Conservation (phyloP, 208 protist genomes). For the Acanthamoeba castellanii region DNA sequence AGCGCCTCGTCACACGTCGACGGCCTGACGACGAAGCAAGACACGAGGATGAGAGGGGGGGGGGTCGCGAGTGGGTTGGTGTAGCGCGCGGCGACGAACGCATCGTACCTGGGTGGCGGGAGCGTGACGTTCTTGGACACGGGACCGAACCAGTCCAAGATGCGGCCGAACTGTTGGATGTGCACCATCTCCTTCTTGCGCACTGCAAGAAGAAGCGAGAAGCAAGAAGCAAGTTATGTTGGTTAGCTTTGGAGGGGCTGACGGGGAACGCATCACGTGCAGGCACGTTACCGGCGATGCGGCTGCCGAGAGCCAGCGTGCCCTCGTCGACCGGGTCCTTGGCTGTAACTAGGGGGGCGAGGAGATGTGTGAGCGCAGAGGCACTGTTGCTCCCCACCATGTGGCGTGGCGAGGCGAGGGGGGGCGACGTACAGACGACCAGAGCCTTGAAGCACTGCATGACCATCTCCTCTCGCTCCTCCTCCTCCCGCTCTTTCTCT, state of each 20-base stretch:
- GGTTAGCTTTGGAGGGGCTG: background rate
- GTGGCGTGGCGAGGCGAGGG: too few relatives aligned
- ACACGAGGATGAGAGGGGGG: background rate
- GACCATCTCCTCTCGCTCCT: slow-evolving; percentile 28
- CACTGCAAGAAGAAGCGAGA: background rate
- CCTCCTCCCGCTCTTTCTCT: background rate
- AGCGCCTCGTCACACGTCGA: background rate
- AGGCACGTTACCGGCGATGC: slow-evolving; percentile 2
- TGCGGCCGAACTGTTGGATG: slow-evolving; percentile 68
- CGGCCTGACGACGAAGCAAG: background rate
- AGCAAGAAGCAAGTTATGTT: background rate
- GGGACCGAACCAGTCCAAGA: slow-evolving; percentile 72
- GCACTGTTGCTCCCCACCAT: background rate
- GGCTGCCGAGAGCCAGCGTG: background rate
- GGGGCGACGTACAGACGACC: background rate
- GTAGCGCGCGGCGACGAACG: background rate
- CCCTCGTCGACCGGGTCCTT: background rate
- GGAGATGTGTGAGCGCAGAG: background rate
- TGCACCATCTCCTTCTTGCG: slow-evolving; percentile 41
- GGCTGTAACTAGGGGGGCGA: background rate
- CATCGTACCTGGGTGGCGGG: slow-evolving; percentile 5
- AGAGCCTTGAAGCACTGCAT: slow-evolving; percentile 70
- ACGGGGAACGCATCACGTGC: too few relatives aligned
- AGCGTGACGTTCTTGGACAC: slow-evolving; percentile 73
- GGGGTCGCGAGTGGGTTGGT: background rate